Conservation (phyloP, 1,139 yeast species). For the Schwanniomyces etchellsii region DNA sequence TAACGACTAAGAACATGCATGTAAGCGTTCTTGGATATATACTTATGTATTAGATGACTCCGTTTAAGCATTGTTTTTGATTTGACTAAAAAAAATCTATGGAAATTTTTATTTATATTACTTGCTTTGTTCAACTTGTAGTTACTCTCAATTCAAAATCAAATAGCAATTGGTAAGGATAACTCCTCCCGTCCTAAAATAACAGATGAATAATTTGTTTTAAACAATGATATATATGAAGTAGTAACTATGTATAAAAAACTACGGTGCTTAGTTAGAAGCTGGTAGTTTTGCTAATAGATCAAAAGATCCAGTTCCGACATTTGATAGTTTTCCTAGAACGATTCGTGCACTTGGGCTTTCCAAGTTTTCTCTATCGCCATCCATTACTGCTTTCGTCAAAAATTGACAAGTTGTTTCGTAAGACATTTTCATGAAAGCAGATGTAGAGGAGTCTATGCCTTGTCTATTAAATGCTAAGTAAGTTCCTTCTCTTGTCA, state of each 20-base stretch:
- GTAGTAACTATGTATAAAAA: too few species aligned
- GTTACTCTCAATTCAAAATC: too few species aligned
- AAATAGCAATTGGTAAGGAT: too few species aligned
- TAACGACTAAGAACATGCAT: not conserved
- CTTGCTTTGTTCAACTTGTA: too few species aligned
- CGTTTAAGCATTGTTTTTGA: slow-evolving; percentile 1
- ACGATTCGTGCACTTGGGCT: slow-evolving; percentile 96
- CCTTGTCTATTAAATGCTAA: slow-evolving; percentile 98
- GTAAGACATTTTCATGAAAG: slow-evolving; percentile 98
- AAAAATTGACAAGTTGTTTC: slow-evolving; percentile 98
- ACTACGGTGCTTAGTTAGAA: not conserved
- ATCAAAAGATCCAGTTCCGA: slow-evolving; percentile 97
- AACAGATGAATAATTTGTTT: too few species aligned
- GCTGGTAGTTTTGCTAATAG: slow-evolving; percentile 34
- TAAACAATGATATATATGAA: too few species aligned
- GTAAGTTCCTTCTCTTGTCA: slow-evolving; percentile 98
- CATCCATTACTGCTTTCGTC: slow-evolving; percentile 92
- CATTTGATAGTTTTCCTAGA: slow-evolving; percentile 82
- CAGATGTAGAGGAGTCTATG: slow-evolving; percentile 90
- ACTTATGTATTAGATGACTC: slow-evolving; percentile 1
- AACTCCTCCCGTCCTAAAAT: too few species aligned
- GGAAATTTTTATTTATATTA: too few species aligned
- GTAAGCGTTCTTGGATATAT: not conserved
- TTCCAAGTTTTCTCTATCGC: slow-evolving; percentile 82
- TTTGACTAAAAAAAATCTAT: not conserved